Evolutionary conservation across 208 protist species (phyloP).

Genomic region (Leishmania martiniquensis): DNA sequence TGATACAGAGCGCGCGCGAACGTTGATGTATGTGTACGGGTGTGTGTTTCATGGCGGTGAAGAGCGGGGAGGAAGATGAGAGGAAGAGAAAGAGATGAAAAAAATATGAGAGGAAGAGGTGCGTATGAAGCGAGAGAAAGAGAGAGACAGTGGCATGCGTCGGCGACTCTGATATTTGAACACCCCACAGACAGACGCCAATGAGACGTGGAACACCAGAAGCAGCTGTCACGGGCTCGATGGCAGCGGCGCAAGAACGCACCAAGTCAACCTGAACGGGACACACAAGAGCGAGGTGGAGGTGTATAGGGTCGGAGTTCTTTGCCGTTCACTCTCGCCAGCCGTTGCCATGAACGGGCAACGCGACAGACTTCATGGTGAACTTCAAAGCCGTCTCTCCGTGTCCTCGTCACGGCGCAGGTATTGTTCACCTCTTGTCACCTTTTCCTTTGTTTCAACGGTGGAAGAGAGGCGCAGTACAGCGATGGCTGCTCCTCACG

Average conservation of each 20-base stretch:
- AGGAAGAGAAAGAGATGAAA: slow-evolving; percentile 17
- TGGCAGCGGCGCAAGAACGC: background rate
- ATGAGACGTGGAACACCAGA: slow-evolving; percentile 5
- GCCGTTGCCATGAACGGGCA: background rate
- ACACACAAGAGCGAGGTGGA: no score
- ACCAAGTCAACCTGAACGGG: background rate
- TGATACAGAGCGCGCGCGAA: background rate
- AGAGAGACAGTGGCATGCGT: background rate
- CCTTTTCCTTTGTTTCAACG: background rate
- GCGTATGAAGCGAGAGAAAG: slow-evolving; percentile 5
- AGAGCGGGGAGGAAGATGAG: background rate
- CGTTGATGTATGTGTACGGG: slow-evolving; percentile 11
- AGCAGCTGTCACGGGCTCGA: slow-evolving; percentile 1
- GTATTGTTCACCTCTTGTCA: background rate
- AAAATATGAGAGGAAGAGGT: slow-evolving; percentile 2
- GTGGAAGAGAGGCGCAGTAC: background rate
- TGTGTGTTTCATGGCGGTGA: slow-evolving; percentile 1
- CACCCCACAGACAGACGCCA: slow-evolving; percentile 2
- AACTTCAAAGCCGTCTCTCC: no score
- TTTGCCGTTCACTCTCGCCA: background rate
- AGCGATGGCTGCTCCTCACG: background rate
- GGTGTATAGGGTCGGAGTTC: background rate
- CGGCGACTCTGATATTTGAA: background rate
- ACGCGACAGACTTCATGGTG: background rate
- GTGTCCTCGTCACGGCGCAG: no score